Percentiles rank a stretch among this genome's conserved stretches.
These are phyloP conservation scores for Plantago ovata DNA, from an alignment of 257 asterid genomes.

Conservation along the genomic window DNA sequence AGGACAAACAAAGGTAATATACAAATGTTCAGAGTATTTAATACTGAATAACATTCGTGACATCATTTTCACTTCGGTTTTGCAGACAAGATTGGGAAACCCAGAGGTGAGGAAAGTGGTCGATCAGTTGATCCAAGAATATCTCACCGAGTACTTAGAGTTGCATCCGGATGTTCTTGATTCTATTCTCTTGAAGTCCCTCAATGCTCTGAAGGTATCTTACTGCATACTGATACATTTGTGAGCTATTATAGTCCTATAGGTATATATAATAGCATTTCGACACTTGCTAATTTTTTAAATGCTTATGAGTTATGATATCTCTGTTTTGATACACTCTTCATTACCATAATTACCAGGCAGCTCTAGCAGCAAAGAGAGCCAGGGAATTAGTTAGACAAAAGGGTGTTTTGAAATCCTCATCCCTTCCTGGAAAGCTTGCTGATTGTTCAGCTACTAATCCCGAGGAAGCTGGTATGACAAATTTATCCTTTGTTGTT, in stretches of 20 bases:
- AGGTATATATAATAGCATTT: too few species aligned
- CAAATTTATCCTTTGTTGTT: slow-evolving; percentile 13
- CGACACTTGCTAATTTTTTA: too few species aligned
- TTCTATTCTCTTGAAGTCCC: slow-evolving; percentile 80
- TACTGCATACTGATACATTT: not conserved
- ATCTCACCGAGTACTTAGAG: slow-evolving; percentile 90
- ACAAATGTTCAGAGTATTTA: slow-evolving; percentile 1
- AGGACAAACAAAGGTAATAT: slow-evolving; percentile 94
- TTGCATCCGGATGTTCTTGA: slow-evolving; percentile 95
- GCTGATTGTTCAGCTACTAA: slow-evolving; percentile 95
- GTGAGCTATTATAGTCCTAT: too few species aligned
- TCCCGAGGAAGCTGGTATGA: slow-evolving; percentile 81
- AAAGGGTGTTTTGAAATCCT: slow-evolving; percentile 77
- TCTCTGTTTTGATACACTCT: slow-evolving; percentile 13
- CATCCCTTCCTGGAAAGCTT: slow-evolving; percentile 98
- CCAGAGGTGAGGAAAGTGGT: slow-evolving; percentile 90
- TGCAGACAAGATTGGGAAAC: slow-evolving; percentile 93
- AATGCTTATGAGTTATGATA: too few species aligned
- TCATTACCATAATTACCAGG: too few species aligned
- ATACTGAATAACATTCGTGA: not conserved
- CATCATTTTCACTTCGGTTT: slow-evolving; percentile 6
- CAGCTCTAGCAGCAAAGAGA: slow-evolving; percentile 96
- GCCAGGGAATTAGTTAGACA: slow-evolving; percentile 95
- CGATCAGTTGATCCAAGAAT: slow-evolving; percentile 79
- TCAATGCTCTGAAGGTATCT: slow-evolving; percentile 88